A percentile compares a stretch with the other conserved stretches of the same genome.
Evolutionary conservation across 371 early-diverging fungal species (phyloP).

Genomic region (Mucor plumbeus): DNA sequence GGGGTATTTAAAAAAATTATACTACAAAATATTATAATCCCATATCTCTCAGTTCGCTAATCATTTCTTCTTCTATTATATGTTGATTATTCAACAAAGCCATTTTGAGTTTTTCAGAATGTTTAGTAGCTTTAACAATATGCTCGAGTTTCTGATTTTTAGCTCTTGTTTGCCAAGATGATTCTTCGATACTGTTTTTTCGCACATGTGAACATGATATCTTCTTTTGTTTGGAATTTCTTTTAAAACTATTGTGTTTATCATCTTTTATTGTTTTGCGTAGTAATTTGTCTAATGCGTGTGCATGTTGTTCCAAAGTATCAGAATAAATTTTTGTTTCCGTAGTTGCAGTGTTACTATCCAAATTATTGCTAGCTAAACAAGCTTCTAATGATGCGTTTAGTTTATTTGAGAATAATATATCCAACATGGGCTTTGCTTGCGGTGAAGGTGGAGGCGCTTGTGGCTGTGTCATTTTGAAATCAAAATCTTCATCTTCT

Average conservation of each 20-base stretch:
- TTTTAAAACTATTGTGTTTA: slow-evolving; percentile 6
- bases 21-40: slow-evolving; percentile 21
- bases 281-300: slow-evolving; percentile 25
- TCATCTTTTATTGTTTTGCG: slow-evolving; percentile 21
- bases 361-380: slow-evolving; percentile 5
- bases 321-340: neutral
- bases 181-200: neutral
- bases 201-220: neutral
- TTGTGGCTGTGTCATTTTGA: slow-evolving; percentile 16
- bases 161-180: slow-evolving; percentile 18
- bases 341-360: neutral
- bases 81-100: slow-evolving; percentile 14
- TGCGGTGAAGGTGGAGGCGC: slow-evolving; percentile 40
- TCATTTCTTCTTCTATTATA: slow-evolving; percentile 25
- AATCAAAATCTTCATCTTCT: slow-evolving; percentile 24
- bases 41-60: slow-evolving; percentile 34
- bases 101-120: slow-evolving; percentile 22
- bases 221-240: slow-evolving; percentile 9
- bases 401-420: slow-evolving; percentile 22
- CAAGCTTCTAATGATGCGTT: slow-evolving; percentile 15
- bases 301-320: slow-evolving; percentile 18
- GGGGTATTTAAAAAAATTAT: neutral
- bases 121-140: slow-evolving; percentile 22
- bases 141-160: slow-evolving; percentile 19
- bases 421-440: slow-evolving; percentile 29